Evolutionary conservation across 1,139 yeast genomes (phyloP).

Genomic region (Hyphopichia wangnamkhiaoensis): DNA sequence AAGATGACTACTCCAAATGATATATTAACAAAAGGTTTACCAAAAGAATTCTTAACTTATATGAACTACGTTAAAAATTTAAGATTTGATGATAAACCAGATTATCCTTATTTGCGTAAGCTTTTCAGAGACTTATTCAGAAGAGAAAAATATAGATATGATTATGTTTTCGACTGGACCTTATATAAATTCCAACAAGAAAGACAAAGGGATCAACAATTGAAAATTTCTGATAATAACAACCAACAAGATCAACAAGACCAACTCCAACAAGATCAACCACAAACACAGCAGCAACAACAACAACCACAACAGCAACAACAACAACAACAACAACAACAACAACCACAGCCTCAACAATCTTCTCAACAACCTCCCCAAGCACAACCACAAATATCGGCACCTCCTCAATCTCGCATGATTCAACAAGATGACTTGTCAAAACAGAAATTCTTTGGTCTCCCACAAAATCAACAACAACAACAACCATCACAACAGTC

Average conservation of each 20-base stretch:
- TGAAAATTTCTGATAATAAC: slow-evolving; percentile 14
- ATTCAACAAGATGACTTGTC: too few relatives aligned
- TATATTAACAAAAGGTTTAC: slow-evolving; percentile 86
- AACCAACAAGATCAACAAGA: slow-evolving; percentile 23
- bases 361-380: slow-evolving; percentile 11
- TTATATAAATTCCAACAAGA: slow-evolving; percentile 74
- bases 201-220: slow-evolving; percentile 52
- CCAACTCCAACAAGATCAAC: slow-evolving; percentile 14
- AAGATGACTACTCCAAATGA: slow-evolving; percentile 93
- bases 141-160: slow-evolving; percentile 88
- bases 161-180: slow-evolving; percentile 97
- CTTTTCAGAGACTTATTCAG: slow-evolving; percentile 87
- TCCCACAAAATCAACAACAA: slow-evolving; percentile 9
- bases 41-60: slow-evolving; percentile 85
- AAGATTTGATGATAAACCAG: slow-evolving; percentile 96
- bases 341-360: slow-evolving; percentile 9
- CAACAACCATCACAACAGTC: slow-evolving; percentile 20
- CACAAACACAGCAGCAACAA: slow-evolving; percentile 12
- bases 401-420: too few relatives aligned
- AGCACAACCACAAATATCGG: slow-evolving; percentile 4
- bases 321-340: slow-evolving; percentile 9
- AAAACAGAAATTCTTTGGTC: background rate
- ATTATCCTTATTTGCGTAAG: slow-evolving; percentile 85
- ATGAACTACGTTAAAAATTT: slow-evolving; percentile 86
- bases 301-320: slow-evolving; percentile 12